phyloP scores from a whole-genome alignment of 768 basidiomycete genomes.

The Boletus vermiculosoides region DNA sequence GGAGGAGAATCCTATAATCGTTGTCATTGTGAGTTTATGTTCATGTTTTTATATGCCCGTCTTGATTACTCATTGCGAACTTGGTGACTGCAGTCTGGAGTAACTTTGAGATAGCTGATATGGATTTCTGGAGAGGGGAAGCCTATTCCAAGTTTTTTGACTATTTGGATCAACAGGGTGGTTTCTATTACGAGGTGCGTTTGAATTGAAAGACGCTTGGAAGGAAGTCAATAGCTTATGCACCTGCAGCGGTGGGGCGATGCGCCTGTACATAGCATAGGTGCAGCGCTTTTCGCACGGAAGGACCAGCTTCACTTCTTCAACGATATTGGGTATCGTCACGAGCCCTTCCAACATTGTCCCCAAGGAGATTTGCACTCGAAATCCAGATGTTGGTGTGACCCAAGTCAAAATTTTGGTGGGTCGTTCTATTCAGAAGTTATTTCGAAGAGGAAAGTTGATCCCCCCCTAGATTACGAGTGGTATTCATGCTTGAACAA shows the following conservation, averaged over 20 bases:
- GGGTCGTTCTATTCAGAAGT: slow-evolving; percentile 16
- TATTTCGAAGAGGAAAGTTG: background rate
- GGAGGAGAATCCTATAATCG: slow-evolving; percentile 67
- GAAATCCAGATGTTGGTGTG: slow-evolving; percentile 68
- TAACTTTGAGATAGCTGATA: slow-evolving; percentile 82
- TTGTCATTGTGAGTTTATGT: slow-evolving; percentile 64
- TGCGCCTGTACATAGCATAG: slow-evolving; percentile 85
- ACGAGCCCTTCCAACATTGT: slow-evolving; percentile 80
- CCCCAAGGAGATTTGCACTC: slow-evolving; percentile 55
- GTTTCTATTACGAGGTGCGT: slow-evolving; percentile 87
- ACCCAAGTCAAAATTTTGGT: slow-evolving; percentile 72
- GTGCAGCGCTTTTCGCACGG: slow-evolving; percentile 69
- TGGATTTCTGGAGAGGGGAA: slow-evolving; percentile 85
- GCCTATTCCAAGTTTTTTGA: slow-evolving; percentile 86
- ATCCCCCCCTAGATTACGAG: slow-evolving; percentile 56
- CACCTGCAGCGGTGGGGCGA: slow-evolving; percentile 70
- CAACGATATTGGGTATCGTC: slow-evolving; percentile 80
- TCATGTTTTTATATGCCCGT: background rate
- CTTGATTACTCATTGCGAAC: background rate
- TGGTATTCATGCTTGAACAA: slow-evolving; percentile 88
- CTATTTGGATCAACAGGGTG: slow-evolving; percentile 75
- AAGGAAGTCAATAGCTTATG: background rate
- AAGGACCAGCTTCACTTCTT: slow-evolving; percentile 83
- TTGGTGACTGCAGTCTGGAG: slow-evolving; percentile 54
- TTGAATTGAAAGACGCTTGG: background rate